Evolutionary conservation across 1,284 basidiomycete genomes (phyloP), one percentile per base, ranked within the genome.

Genomic region (Cutaneotrichosporon dermatis): DNA sequence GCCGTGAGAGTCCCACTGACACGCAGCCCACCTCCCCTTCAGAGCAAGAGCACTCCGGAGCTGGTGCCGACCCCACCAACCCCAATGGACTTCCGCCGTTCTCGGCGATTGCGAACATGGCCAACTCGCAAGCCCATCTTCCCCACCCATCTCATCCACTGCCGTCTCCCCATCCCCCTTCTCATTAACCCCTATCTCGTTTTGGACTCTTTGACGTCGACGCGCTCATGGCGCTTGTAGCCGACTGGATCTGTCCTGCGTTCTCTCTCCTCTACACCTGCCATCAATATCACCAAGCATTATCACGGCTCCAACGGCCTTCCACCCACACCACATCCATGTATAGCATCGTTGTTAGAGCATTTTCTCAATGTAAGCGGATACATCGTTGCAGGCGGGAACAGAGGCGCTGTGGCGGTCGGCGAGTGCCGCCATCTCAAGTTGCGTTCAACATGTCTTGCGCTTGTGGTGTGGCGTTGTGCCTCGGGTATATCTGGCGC

Each of bases 51-150:
- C 48, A 51, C 3, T 12, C 33, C 8, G 13, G 15, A 25, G 25
- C 25, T 8, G 79, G 76, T 61, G 53, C 64, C 57, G 56, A 49
- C 75, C 80, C 66, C 8, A 79, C 75, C 67, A 69, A 67, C 1
- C 25, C 34, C 46, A 36, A 49, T 33, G 13, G 46, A 13, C 63
- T 76, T 3, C 74, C 74, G 2, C 72, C 74, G 1, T 76, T 76
- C 73, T 77, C 79, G 78, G 69, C 84, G 82, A 67, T 80, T 83
- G 58, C 81, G 33, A 48, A 45, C 45, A 40, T 57, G 25, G 55
- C 59, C 35, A 35, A 57, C 59, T n/a, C 55, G 40, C 50, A 42
- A n/a, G 6, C 11, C 37, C 35, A 39, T 13, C 13, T 4, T n/a
- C 49, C 9, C 5, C 35, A 33, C 5, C 37, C 34, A 16, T 40